These are phyloP conservation scores for Salix purpurea DNA, from an alignment of 345 rosid species.

Conservation along the genomic window DNA sequence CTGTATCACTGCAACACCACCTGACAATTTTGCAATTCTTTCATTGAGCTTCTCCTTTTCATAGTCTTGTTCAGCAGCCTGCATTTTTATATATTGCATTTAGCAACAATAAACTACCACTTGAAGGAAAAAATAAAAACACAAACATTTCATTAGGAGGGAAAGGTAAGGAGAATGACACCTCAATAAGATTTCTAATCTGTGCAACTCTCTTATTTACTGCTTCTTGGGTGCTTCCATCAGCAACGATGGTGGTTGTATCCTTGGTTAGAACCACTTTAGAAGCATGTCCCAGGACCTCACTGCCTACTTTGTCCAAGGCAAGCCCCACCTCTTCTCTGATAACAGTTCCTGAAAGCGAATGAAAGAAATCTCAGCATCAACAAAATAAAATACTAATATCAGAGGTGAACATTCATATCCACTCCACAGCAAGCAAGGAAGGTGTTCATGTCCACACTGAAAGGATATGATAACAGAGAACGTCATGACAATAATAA, in stretches of 20 bases:
- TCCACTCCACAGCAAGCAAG: neutral
- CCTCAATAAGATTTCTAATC: constrained; percentile 89
- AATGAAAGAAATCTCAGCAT: neutral
- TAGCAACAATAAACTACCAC: neutral
- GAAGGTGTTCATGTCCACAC: neutral
- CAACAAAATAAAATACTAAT: neutral
- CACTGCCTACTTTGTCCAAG: constrained; percentile 87
- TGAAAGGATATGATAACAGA: neutral
- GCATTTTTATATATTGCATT: constrained; percentile 7
- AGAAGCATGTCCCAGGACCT: constrained; percentile 83
- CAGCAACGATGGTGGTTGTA: constrained; percentile 83
- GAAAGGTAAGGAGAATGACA: constrained; percentile 1
- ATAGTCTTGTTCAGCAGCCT: constrained; percentile 92
- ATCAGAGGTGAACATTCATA: neutral
- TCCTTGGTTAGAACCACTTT: constrained; percentile 97
- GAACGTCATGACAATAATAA: neutral
- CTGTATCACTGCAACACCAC: constrained; percentile 38
- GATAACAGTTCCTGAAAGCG: constrained; percentile 67
- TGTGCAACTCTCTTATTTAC: constrained; percentile 89
- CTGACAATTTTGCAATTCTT: constrained; percentile 74
- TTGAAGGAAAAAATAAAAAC: neutral
- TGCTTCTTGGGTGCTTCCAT: constrained; percentile 95
- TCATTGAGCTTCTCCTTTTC: constrained; percentile 91
- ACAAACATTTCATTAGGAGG: too few species aligned
- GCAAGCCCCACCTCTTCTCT: constrained; percentile 94